Base-by-base conservation (phyloP, 768 basidiomycete species). In the Lactarius tabidus region DNA sequence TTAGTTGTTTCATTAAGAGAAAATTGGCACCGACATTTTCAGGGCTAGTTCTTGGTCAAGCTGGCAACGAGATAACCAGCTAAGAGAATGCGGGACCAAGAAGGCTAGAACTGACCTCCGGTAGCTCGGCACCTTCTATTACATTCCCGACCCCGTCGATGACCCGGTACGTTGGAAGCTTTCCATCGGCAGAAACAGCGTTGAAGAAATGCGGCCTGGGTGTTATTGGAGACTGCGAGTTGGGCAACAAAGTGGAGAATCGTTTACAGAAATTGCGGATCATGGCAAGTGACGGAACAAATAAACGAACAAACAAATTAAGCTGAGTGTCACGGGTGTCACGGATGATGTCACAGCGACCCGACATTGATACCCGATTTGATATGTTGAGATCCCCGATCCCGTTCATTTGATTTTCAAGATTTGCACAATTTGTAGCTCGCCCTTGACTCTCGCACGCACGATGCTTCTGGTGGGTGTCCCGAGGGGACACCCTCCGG, bases 141-240 rank as follows among this genome's bases (percentile, higher is more conserved):
- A 85, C 83, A 68, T 84, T 76, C 3, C 95, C 95, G 59, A 84
- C 78, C 33, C 92, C 88, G 75, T 95, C 95, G 35, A 98, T 76
- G 0, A 97, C 82, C 57, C 95, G 82, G 76, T 88, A 96, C 5
- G 93, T 91, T 4, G 95, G 92, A 70, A 96, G 93, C 26, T 80
- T 79, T 17, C 81, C 79, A 48, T 81, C 82, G 10, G 78, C 79
- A 39, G 83, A 83, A 33, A 93, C 85, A 0, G 90, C 84, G 75
- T 93, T 93, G 79, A 93, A 88, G 79, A 93, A 94, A 57, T 85
- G 76, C 41, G 91, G 83, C 60, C 82, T 84, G 17, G 90, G 74
- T 8, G 86, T 85, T 51, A 94, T 83, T 20, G 88, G 87, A 0
- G 88, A 88, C 15, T 73, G 75, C 0, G 81, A 78, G 23, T 75